These are phyloP conservation scores for Ophiostoma piceae DNA, from an alignment of 2,329 filamentous ascomycete species.

Conservation along the genomic window DNA sequence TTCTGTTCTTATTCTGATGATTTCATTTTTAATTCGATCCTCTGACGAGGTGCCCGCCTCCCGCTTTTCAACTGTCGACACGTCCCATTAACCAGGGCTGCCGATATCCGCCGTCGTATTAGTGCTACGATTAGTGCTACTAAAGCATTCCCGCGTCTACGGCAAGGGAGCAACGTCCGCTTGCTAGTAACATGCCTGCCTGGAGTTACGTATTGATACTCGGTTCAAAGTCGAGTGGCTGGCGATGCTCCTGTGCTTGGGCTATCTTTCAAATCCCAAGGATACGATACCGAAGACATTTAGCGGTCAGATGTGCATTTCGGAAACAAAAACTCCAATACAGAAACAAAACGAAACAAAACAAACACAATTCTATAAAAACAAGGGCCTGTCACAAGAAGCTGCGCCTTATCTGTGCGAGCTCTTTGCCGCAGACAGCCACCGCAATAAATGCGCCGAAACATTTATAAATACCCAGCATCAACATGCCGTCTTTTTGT, in stretches of 20 bases:
- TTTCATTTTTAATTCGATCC: background rate
- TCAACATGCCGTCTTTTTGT: background rate
- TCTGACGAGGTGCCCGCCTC: background rate
- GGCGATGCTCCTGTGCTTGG: background rate
- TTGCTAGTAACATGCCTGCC: background rate
- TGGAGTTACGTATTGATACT: no score
- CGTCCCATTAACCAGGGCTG: background rate
- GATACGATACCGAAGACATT: background rate
- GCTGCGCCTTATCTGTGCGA: background rate
- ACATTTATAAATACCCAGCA: background rate
- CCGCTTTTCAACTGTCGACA: background rate
- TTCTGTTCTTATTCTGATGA: no score
- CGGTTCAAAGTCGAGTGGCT: background rate
- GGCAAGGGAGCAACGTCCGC: background rate
- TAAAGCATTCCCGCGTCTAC: background rate
- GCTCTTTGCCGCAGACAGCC: background rate
- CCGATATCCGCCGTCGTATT: constrained; percentile 12
- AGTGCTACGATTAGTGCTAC: background rate
- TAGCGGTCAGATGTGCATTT: background rate
- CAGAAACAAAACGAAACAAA: background rate
- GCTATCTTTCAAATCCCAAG: background rate
- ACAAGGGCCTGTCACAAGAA: background rate
- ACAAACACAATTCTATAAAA: background rate
- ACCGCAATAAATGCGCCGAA: background rate
- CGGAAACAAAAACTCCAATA: no score